phyloP scores from a whole-genome alignment of 164 flowering plant species.

The Annona squamosa region DNA sequence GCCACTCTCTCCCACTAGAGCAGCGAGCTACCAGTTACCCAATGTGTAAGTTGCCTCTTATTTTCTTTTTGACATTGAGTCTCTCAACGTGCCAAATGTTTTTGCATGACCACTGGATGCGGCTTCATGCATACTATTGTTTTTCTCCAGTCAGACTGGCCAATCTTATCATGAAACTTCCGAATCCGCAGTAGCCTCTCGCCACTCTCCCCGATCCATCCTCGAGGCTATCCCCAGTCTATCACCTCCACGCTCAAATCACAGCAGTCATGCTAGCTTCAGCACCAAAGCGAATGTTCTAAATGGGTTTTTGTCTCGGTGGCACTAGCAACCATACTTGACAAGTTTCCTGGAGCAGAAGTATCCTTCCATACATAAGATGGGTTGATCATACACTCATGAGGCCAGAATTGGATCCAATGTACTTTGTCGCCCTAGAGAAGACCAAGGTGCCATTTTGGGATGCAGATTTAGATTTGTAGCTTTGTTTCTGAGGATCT shows the following conservation, averaged over 20 bases:
- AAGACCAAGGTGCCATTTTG: background rate
- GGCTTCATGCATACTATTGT: constrained; percentile 30
- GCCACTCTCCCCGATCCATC: constrained; percentile 39
- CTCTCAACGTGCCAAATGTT: background rate
- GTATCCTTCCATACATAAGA: background rate
- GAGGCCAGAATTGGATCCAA: background rate
- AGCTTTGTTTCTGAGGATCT: background rate
- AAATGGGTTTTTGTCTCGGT: background rate
- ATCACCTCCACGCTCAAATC: constrained; percentile 26
- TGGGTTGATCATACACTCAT: background rate
- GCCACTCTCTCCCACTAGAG: constrained; percentile 5
- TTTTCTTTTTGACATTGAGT: background rate
- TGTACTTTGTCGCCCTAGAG: background rate
- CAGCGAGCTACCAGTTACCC: constrained; percentile 5
- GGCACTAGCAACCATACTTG: background rate
- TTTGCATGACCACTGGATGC: constrained; percentile 13
- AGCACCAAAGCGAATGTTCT: constrained; percentile 2
- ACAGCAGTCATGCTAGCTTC: constrained; percentile 5
- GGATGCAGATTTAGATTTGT: background rate
- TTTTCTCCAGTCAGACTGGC: constrained; percentile 40
- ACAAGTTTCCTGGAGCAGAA: background rate
- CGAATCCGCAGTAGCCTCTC: constrained; percentile 25
- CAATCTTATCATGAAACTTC: constrained; percentile 33
- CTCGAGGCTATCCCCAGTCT: constrained; percentile 38
- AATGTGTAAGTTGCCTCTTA: constrained; percentile 9